Conservation (phyloP, 805 yeast species). For the Suhomyces tanzawaensis region DNA sequence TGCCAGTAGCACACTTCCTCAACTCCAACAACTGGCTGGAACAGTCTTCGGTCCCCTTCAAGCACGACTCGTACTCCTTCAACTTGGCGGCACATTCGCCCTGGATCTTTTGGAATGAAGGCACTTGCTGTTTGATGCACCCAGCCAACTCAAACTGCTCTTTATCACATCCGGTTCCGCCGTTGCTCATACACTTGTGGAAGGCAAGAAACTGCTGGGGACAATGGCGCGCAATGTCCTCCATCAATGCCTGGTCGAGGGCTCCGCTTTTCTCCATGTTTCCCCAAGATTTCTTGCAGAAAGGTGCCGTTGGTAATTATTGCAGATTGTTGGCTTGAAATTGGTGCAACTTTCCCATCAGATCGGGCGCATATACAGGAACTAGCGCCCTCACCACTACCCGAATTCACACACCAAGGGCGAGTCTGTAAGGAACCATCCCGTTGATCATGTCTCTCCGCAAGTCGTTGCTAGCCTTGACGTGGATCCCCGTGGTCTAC, state of each 20-base stretch:
- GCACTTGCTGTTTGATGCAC: constrained; percentile 66
- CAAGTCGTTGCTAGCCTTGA: constrained; percentile 25
- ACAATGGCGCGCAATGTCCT: constrained; percentile 74
- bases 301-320: too few relatives aligned
- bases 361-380: too few relatives aligned
- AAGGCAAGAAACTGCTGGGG: constrained; percentile 70
- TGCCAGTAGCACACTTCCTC: constrained; percentile 59
- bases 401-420: too few relatives aligned
- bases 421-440: too few relatives aligned
- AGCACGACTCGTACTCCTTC: constrained; percentile 64
- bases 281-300: too few relatives aligned
- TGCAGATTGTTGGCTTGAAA: too few relatives aligned
- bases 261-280: constrained; percentile 12
- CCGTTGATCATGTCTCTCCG: constrained; percentile 4
- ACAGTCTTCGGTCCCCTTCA: constrained; percentile 51
- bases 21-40: constrained; percentile 50
- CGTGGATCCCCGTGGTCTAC: constrained; percentile 80
- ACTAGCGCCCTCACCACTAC: too few relatives aligned
- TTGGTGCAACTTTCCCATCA: too few relatives aligned
- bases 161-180: constrained; percentile 52
- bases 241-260: constrained; percentile 71
- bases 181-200: constrained; percentile 67
- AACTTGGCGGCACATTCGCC: constrained; percentile 56
- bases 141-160: constrained; percentile 57
- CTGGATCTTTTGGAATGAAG: constrained; percentile 69